Evolutionary conservation across 2,329 filamentous ascomycete genomes (phyloP).

Genomic region (Colletotrichum sp.): DNA sequence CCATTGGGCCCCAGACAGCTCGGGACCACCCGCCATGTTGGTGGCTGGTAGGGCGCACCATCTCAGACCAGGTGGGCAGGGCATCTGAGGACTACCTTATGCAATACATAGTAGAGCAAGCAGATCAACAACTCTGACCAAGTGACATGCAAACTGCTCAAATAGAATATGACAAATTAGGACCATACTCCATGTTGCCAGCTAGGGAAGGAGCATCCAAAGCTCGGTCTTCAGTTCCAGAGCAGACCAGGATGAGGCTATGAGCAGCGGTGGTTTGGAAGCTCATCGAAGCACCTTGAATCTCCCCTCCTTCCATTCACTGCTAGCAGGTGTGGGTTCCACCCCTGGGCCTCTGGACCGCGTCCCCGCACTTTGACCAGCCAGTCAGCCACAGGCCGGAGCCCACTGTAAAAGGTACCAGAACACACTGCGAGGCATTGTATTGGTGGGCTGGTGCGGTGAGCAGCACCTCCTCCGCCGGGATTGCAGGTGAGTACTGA

Average conservation of each 20-base stretch:
- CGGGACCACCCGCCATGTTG: background rate
- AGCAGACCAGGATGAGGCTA: background rate
- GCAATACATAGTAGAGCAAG: too few species aligned
- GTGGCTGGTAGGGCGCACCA: background rate
- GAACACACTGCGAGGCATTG: background rate
- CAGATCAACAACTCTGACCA: background rate
- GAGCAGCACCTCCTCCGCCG: background rate
- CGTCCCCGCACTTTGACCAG: slow-evolving; percentile 15
- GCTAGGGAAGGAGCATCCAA: background rate
- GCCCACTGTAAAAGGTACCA: slow-evolving; percentile 17
- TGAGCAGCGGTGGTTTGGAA: slow-evolving; percentile 9
- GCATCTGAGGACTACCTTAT: too few species aligned
- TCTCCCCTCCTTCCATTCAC: slow-evolving; percentile 4
- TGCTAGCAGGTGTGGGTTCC: slow-evolving; percentile 9
- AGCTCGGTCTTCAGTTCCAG: background rate
- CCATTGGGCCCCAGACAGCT: background rate
- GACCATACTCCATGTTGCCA: background rate
- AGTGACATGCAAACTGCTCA: background rate
- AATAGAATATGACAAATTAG: background rate
- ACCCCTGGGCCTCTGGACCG: slow-evolving; percentile 3
- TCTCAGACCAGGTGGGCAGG: background rate
- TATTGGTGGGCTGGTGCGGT: slow-evolving; percentile 1
- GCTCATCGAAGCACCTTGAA: slow-evolving; percentile 19
- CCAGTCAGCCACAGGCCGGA: slow-evolving; percentile 1
- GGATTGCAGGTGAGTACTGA: background rate